These are phyloP conservation scores for Naganishia antarctica DNA, from an alignment of 768 basidiomycete genomes.

Conservation along the genomic window DNA sequence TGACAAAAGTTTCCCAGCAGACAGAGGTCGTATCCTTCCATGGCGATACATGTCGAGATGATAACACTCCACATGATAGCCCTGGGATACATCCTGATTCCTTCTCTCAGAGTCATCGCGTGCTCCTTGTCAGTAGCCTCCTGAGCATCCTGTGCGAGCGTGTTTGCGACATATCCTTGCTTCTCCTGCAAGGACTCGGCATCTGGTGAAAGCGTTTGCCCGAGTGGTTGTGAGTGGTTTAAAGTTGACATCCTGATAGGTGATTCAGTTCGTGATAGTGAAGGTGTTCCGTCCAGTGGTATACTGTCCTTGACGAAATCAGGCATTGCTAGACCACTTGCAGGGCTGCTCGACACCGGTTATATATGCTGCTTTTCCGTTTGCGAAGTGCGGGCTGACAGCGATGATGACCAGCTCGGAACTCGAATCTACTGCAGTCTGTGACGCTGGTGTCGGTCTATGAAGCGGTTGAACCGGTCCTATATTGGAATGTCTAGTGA, in stretches of 20 bases:
- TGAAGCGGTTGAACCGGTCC: no score
- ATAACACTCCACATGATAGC: slow-evolving; percentile 48
- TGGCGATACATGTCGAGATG: slow-evolving; percentile 37
- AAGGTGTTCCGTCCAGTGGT: background rate
- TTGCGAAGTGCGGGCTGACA: no score
- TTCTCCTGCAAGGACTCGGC: background rate
- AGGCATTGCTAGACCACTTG: no score
- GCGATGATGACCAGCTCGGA: no score
- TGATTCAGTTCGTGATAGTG: background rate
- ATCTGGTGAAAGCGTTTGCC: background rate
- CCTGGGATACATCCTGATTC: slow-evolving; percentile 47
- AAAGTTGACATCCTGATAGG: background rate
- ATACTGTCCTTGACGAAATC: no score
- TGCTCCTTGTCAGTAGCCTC: slow-evolving; percentile 28
- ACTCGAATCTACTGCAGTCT: no score
- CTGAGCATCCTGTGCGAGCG: slow-evolving; percentile 26
- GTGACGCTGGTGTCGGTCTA: no score
- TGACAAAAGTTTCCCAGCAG: slow-evolving; percentile 25
- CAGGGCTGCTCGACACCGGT: no score
- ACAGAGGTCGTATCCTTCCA: slow-evolving; percentile 46
- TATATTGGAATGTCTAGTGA: no score
- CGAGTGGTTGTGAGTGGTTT: background rate
- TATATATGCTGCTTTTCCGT: no score
- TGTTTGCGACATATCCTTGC: background rate
- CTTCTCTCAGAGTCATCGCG: slow-evolving; percentile 32